phyloP scores from a whole-genome alignment of 805 yeast species.

The Wickerhamomyces ciferrii region DNA sequence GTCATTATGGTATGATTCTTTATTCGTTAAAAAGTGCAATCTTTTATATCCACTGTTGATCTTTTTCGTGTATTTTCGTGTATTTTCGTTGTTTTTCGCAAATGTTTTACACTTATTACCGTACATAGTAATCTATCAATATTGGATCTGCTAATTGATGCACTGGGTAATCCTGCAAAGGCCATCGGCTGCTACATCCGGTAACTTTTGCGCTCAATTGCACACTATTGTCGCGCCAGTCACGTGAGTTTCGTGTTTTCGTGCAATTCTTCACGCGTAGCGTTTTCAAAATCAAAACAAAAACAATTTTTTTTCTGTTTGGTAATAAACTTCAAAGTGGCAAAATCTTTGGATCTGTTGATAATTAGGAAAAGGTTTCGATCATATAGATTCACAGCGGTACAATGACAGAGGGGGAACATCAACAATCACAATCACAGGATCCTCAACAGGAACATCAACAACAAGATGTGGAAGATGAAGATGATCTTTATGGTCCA shows the following conservation, averaged over 20 bases:
- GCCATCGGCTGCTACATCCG: neutral
- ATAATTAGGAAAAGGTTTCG: too few relatives aligned
- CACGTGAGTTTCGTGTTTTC: slow-evolving; percentile 10
- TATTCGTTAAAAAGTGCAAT: too few relatives aligned
- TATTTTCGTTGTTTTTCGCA: too few relatives aligned
- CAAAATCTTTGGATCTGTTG: too few relatives aligned
- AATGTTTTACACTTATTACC: too few relatives aligned
- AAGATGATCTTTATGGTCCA: slow-evolving; percentile 55
- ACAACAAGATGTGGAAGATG: slow-evolving; percentile 28
- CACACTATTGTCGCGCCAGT: neutral
- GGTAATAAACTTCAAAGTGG: neutral
- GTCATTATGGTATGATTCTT: too few relatives aligned
- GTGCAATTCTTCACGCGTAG: slow-evolving; percentile 2
- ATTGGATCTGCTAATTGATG: neutral
- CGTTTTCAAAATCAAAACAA: neutral
- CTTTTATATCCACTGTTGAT: neutral
- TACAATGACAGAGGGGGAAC: neutral
- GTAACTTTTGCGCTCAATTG: neutral
- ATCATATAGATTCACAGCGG: neutral
- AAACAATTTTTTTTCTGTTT: neutral
- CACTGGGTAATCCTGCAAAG: neutral
- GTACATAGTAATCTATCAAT: too few relatives aligned
- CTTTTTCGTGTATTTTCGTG: neutral
- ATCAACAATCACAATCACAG: neutral
- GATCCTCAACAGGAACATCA: slow-evolving; percentile 2